Evolutionary conservation across 306 rosid species (phyloP).

Genomic region (Oxytropis ochrocephala): DNA sequence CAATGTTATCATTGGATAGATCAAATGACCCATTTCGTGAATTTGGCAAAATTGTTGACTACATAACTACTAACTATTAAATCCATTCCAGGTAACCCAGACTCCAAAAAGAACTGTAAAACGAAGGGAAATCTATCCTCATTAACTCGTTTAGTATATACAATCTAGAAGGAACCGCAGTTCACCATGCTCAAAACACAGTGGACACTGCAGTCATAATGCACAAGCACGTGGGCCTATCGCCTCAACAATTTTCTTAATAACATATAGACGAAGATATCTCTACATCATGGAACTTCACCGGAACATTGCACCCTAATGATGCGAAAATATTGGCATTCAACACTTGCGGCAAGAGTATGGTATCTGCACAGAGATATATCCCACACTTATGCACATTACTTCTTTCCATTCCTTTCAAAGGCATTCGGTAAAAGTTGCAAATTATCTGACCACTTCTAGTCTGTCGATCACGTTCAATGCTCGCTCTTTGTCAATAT

Average conservation of each 20-base stretch:
- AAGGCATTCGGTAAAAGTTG: not conserved
- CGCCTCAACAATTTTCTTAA: not conserved
- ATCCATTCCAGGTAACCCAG: too few species aligned
- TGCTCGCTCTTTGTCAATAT: constrained; percentile 47
- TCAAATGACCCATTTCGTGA: too few species aligned
- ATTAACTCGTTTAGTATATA: constrained; percentile 11
- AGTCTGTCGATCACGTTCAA: constrained; percentile 53
- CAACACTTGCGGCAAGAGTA: constrained; percentile 1
- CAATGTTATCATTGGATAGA: too few species aligned
- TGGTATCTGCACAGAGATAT: not conserved
- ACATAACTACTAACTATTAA: too few species aligned
- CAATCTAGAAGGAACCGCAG: constrained; percentile 1
- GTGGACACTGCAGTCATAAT: constrained; percentile 1
- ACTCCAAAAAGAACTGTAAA: not conserved
- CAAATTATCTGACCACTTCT: constrained; percentile 33
- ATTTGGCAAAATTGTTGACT: too few species aligned
- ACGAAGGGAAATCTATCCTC: not conserved
- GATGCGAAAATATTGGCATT: constrained; percentile 13
- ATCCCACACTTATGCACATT: not conserved
- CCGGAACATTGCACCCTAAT: constrained; percentile 5
- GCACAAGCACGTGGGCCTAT: not conserved
- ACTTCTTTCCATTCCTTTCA: constrained; percentile 9
- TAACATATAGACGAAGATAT: not conserved
- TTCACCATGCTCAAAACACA: not conserved
- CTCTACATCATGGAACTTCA: not conserved